Evolutionary conservation across 331 rosid species (phyloP).

Genomic region (Arachis monticola): DNA sequence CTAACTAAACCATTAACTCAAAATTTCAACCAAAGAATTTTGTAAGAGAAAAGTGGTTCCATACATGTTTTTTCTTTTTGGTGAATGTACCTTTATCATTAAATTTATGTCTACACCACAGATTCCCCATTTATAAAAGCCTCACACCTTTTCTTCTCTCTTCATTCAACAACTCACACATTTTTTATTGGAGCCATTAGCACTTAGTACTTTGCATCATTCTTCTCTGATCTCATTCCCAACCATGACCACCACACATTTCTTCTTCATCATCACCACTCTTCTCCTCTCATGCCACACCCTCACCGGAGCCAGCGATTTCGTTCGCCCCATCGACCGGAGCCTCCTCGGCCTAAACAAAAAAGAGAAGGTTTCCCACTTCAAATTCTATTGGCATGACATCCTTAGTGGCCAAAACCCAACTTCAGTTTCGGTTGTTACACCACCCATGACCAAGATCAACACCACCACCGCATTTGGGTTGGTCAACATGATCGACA

Average conservation of each 20-base stretch:
- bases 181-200: background rate
- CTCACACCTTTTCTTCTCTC: background rate
- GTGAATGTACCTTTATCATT: too few relatives aligned
- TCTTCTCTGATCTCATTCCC: background rate
- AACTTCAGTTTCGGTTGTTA: conserved; percentile 22
- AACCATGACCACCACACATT: conserved; percentile 1
- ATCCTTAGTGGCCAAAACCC: conserved; percentile 18
- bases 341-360: conserved; percentile 14
- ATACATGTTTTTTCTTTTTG: too few relatives aligned
- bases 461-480: conserved; percentile 43
- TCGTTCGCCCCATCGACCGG: conserved; percentile 31
- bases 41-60: too few relatives aligned
- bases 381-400: conserved; percentile 52
- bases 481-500: conserved; percentile 40
- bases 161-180: background rate
- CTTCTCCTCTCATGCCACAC: background rate
- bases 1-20: too few relatives aligned
- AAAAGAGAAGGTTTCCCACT: conserved; percentile 44
- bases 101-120: too few relatives aligned
- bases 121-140: background rate
- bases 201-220: background rate
- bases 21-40: too few relatives aligned
- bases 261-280: background rate
- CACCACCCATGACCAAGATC: background rate
- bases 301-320: background rate